These are phyloP conservation scores for Fraxinus cuspidata DNA, from an alignment of 257 asterid genomes.

Conservation along the genomic window DNA sequence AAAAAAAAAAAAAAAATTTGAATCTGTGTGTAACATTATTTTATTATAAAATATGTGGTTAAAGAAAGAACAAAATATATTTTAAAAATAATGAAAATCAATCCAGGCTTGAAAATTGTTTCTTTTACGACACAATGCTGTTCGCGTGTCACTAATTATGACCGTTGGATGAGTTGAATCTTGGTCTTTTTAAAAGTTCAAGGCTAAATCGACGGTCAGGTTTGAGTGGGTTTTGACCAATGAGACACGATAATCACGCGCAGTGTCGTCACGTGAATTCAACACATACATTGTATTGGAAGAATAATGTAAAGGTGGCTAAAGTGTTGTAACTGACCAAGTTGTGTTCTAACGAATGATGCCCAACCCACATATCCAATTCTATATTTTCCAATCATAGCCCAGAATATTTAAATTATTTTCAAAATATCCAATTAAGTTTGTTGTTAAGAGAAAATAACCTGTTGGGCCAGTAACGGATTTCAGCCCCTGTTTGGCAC, in stretches of 20 bases:
- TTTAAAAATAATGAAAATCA: no score
- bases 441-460: no score
- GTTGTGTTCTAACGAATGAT: slow-evolving; percentile 21
- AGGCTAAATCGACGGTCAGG: slow-evolving; percentile 30
- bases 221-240: slow-evolving; percentile 16
- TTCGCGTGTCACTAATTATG: slow-evolving; percentile 21
- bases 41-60: no score
- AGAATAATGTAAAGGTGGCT: slow-evolving; percentile 26
- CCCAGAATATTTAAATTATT: background rate
- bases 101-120: slow-evolving; percentile 19
- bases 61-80: no score
- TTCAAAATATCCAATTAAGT: background rate
- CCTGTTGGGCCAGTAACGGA: no score
- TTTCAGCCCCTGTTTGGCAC: no score
- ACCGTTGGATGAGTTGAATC: slow-evolving; percentile 41
- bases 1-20: no score
- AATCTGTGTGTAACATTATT: no score
- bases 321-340: slow-evolving; percentile 30
- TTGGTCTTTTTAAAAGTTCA: slow-evolving; percentile 12
- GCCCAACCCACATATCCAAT: slow-evolving; percentile 2
- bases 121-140: slow-evolving; percentile 30
- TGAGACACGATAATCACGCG: slow-evolving; percentile 41
- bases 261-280: slow-evolving; percentile 19
- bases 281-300: background rate
- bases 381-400: slow-evolving; percentile 1